Conservation (phyloP, 768 basidiomycete species). For the Pleurotus cornucopiae region DNA sequence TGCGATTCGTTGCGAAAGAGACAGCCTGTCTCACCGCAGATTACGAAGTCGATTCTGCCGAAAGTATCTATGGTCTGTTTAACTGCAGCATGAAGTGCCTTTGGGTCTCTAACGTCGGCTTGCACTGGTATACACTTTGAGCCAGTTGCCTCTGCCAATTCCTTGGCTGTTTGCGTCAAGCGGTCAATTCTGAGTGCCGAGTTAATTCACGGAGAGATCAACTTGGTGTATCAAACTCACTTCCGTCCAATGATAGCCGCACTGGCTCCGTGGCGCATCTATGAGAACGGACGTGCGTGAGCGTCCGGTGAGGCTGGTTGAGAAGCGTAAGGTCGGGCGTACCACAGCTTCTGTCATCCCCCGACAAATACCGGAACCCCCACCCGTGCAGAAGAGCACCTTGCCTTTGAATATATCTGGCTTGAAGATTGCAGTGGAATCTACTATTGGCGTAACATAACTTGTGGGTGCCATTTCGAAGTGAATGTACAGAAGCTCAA, state of each 20-base stretch:
- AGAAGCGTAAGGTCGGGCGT: slow-evolving; percentile 18
- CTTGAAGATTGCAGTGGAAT: slow-evolving; percentile 67
- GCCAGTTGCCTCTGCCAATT: slow-evolving; percentile 69
- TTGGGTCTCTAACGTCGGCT: slow-evolving; percentile 81
- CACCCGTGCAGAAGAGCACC: slow-evolving; percentile 88
- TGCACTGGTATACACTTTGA: slow-evolving; percentile 64
- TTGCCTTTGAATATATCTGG: slow-evolving; percentile 84
- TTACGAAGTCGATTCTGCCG: slow-evolving; percentile 91
- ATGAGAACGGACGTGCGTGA: neutral
- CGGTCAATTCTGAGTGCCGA: slow-evolving; percentile 56
- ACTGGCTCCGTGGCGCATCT: slow-evolving; percentile 83
- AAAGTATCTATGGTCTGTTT: slow-evolving; percentile 68
- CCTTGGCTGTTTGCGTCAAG: slow-evolving; percentile 62
- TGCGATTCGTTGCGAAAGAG: neutral
- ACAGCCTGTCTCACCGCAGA: slow-evolving; percentile 60
- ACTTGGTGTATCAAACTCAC: slow-evolving; percentile 37
- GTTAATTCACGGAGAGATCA: slow-evolving; percentile 1
- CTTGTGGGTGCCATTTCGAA: slow-evolving; percentile 33
- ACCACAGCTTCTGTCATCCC: slow-evolving; percentile 84
- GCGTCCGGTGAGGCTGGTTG: neutral
- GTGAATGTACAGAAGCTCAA: neutral
- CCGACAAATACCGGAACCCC: slow-evolving; percentile 90
- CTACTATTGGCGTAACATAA: slow-evolving; percentile 40
- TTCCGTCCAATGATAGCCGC: slow-evolving; percentile 85
- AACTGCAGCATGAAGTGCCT: slow-evolving; percentile 72